Evolutionary conservation across 2,329 filamentous ascomycete genomes (phyloP).

Genomic region (Emmonsia crescens): DNA sequence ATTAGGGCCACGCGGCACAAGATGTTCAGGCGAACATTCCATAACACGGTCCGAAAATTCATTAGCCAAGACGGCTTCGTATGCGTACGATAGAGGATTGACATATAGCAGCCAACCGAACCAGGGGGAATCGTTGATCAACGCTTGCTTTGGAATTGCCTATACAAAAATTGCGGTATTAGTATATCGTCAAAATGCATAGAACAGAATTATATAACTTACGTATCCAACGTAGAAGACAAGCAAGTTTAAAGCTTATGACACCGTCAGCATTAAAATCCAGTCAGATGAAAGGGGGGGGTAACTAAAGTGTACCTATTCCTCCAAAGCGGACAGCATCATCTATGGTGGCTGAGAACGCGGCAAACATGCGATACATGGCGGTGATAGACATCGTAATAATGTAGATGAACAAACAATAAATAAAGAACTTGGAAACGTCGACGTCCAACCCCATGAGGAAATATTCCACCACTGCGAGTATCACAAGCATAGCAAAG

Average conservation of each 20-base stretch:
- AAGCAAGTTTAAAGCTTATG: conserved; percentile 16
- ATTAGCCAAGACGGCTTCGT: conserved; percentile 57
- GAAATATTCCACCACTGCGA: conserved; percentile 55
- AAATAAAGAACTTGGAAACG: conserved; percentile 8
- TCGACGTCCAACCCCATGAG: conserved; percentile 6
- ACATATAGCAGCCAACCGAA: conserved; percentile 53
- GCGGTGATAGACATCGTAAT: conserved; percentile 32
- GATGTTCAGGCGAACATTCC: conserved; percentile 47
- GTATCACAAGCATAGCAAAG: conserved; percentile 47
- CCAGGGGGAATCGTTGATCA: conserved; percentile 50
- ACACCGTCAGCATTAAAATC: conserved; percentile 36
- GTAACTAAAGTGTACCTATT: conserved; percentile 52
- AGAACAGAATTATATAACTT: background rate
- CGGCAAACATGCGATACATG: conserved; percentile 56
- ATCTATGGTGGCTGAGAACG: conserved; percentile 53
- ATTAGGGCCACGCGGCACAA: conserved; percentile 49
- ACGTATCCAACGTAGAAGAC: conserved; percentile 7
- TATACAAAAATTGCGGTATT: background rate
- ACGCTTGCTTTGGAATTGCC: conserved; percentile 51
- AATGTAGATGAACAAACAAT: conserved; percentile 3
- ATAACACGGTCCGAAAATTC: conserved; percentile 51
- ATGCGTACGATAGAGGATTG: conserved; percentile 49
- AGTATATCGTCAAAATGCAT: background rate
- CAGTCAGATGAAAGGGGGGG: conserved; percentile 51
- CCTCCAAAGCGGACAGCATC: conserved; percentile 51